These are phyloP conservation scores for Verticillium nonalfalfae DNA, from an alignment of 2,329 filamentous ascomycete species.

Conservation along the genomic window DNA sequence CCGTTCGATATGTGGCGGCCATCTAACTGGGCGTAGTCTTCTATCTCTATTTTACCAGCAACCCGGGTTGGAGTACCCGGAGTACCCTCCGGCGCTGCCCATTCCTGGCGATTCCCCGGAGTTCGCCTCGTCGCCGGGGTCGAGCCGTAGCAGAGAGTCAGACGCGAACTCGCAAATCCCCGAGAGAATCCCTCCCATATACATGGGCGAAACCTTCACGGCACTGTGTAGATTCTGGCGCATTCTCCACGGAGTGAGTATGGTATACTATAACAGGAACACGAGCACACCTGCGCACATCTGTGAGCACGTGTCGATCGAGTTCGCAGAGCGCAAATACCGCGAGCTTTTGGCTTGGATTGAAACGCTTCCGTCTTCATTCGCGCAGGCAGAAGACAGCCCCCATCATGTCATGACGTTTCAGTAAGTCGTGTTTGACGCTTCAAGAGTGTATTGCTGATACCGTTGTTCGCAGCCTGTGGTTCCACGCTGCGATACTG, in stretches of 20 bases:
- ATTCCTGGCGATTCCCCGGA: slow-evolving; percentile 11
- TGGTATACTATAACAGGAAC: slow-evolving; percentile 17
- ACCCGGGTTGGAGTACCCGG: slow-evolving; percentile 16
- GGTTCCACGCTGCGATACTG: slow-evolving; percentile 29
- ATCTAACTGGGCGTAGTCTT: slow-evolving; percentile 13
- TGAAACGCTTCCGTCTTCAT: slow-evolving; percentile 19
- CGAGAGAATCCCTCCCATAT: neutral
- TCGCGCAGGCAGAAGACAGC: slow-evolving; percentile 17
- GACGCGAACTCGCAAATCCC: neutral
- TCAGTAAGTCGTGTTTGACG: slow-evolving; percentile 20
- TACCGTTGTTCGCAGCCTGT: slow-evolving; percentile 22
- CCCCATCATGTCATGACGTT: slow-evolving; percentile 27
- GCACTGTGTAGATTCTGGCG: slow-evolving; percentile 27
- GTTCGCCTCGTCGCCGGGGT: neutral
- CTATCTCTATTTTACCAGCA: slow-evolving; percentile 24
- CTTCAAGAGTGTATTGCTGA: neutral
- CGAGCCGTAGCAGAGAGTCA: neutral
- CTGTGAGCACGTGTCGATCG: slow-evolving; percentile 8
- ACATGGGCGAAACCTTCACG: slow-evolving; percentile 21
- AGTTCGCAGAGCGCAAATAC: slow-evolving; percentile 28
- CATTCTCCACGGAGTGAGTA: slow-evolving; percentile 24
- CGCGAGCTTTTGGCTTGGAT: slow-evolving; percentile 31
- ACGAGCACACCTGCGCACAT: slow-evolving; percentile 5
- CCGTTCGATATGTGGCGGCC: neutral
- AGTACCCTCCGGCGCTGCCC: slow-evolving; percentile 9